Base-by-base conservation (phyloP, 2,329 filamentous ascomycete genomes). In the Camptophora hylomeconis region DNA sequence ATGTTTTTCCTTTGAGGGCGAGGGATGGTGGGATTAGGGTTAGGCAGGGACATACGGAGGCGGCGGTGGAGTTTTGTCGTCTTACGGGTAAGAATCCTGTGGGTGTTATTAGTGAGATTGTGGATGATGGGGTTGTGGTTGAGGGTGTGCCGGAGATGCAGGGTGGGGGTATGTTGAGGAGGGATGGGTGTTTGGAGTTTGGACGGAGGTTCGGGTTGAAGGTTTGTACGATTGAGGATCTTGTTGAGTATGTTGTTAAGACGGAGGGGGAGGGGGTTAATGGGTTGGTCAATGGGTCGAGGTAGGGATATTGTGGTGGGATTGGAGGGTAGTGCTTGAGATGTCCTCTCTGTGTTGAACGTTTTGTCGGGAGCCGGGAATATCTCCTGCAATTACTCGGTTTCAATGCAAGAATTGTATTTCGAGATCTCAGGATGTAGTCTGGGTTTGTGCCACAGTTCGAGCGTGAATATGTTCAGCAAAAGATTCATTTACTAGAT, bases 141-240 rank as follows among this genome's bases (percentile, higher is more conserved):
- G 60, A 63, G 8, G 84, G 42, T 5, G 28, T 32, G 47, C 68
- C 82, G 1, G 61, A 80, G 47, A 63, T 75, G 42, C 53, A 54
- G 7, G 74, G 69, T 12, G 70, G 75, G 29, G 58, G 79, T 15
- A 98, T 98, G 89, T 76, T 95, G 74, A 63, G 84, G 43, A 73
- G 83, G 39, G 83, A 93, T 60, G 80, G 72, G 20, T 94, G 86
- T 58, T 63, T 98, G 49, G 69, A 65, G 28, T 98, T 98, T 66
- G 89, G 84, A 16, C 73, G 74, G 56, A 75, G 68, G 56, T 95
- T 80, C 75, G 84, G 84, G 4, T 63, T 98, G 44, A 89, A 80
- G 63, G 83, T 92, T 35, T 92, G 86, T 58, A 95, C 89, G 17
- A 95, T 98, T 58, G 84, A 87, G 51, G 84, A 87, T 56, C 56